A percentile compares a stretch with the other conserved stretches of the same genome.
phyloP scores from a whole-genome alignment of 257 asterid genomes.

The Oldenlandia corymbosa region DNA sequence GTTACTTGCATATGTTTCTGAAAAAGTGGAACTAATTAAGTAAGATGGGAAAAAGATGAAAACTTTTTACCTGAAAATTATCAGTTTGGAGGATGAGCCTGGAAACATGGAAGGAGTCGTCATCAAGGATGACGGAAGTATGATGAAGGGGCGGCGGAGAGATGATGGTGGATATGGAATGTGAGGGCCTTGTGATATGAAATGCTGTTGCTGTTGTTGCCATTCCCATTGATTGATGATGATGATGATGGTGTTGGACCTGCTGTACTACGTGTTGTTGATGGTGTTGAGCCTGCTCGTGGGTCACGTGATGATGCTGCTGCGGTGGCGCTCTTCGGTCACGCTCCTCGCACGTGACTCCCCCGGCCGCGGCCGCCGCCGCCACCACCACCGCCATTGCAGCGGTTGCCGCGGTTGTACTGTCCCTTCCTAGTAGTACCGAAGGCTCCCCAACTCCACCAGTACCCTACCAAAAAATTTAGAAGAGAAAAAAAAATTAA shows the following conservation, averaged over 20 bases:
- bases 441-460: slow-evolving; percentile 61
- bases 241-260: slow-evolving; percentile 31
- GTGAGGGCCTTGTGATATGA: slow-evolving; percentile 72
- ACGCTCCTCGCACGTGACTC: slow-evolving; percentile 56
- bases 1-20: not conserved
- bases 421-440: slow-evolving; percentile 57
- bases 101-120: slow-evolving; percentile 65
- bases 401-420: not conserved
- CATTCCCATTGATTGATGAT: slow-evolving; percentile 29
- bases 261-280: slow-evolving; percentile 25
- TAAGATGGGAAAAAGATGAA: too few species aligned
- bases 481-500: too few species aligned
- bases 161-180: slow-evolving; percentile 70
- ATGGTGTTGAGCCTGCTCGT: slow-evolving; percentile 36
- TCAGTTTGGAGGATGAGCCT: slow-evolving; percentile 57
- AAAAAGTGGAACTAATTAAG: too few species aligned
- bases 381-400: not conserved
- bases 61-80: slow-evolving; percentile 52
- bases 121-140: slow-evolving; percentile 62
- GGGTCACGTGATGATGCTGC: slow-evolving; percentile 56
- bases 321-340: slow-evolving; percentile 32
- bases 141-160: slow-evolving; percentile 63
- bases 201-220: slow-evolving; percentile 44
- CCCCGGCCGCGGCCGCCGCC: slow-evolving; percentile 8
- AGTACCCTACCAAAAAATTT: slow-evolving; percentile 22